Evolutionary conservation across 2,329 filamentous ascomycete species (phyloP), one percentile per base, ranked within the genome.

Genomic region (Aspergillus eucalypticola): DNA sequence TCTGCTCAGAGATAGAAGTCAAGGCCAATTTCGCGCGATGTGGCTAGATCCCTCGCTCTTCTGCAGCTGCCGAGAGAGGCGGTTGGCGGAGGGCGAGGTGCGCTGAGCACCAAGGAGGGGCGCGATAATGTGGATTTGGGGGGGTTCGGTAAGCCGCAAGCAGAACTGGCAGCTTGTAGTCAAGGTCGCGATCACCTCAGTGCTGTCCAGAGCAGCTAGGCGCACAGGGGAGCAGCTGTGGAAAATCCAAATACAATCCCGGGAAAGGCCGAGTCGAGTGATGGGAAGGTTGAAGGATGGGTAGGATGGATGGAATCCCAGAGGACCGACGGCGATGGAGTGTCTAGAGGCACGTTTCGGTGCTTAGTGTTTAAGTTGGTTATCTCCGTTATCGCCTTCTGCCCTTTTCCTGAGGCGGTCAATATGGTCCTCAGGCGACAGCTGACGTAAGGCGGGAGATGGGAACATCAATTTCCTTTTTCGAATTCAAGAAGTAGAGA

Each of bases 361-460:
- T 59, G 60, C 56, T 62, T 59, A 62, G 56, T 62, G 60, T 59
- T 54, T 38, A 21, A 25, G 35, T 42, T 29, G n/a, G 29, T 60
- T 65, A 65, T 64, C 61, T 65, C 64, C 64, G 64, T 65, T 65
- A 65, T 65, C 61, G 55, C 64, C 61, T 58, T 44, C 19, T 35
- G 32, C 32, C 32, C 5, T 35, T 35, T 35, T 35, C 32, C 32
- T 4, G 41, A 52, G 60, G 60, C 60, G 60, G 60, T 62, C 58
- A 58, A 49, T 5, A 35, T 3, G 23, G 19, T 50, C 25, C 25
- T 8, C 23, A 50, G 25, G 25, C 25, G n/a, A 29, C 44, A 8
- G 46, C 46, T 50, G 46, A 50, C 46, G 27, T 50, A 50, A 50
- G 46, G 46, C 15, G 23, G 25, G 46, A 29, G 46, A 29, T 27